Base-by-base conservation (phyloP, 352 stramenopile species). In the Albugo candida region DNA sequence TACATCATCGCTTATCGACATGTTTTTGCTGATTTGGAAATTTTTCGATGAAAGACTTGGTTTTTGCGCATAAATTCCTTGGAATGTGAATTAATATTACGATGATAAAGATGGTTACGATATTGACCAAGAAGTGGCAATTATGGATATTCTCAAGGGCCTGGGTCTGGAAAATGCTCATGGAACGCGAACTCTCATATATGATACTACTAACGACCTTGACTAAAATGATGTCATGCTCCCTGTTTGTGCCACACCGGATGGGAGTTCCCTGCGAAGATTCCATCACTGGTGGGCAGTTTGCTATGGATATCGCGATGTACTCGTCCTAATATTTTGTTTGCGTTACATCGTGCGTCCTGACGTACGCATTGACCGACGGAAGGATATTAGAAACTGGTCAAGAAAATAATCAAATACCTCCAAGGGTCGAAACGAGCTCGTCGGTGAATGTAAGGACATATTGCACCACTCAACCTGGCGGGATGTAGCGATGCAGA, bases 341-440 rank as follows among this genome's bases (percentile, higher is more conserved):
- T 41, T 41, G 36, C 36, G n/a, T 14, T 41, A n/a, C 36, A 41
- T 41, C 36, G n/a, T 14, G 14, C n/a, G 36, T 14, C 36, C 36
- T n/a, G 36, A 41, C 36, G 36, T 41, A 41, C 36, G 36, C 36
- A 41, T n/a, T 14, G 36, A 14, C 36, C 36, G n/a, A 41, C 36
- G n/a, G 21, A 41, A 34, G 21, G 37, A 42, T 60, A 69, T 49
- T 55, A 55, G 27, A 17, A 58, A 24, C 56, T 51, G 13, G 49
- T 64, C 1, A 61, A 41, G 36, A 43, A 51, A 34, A 54, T 75
- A 20, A 51, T 41, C n/a, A 17, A 53, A 49, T 71, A 75, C 37
- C 48, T 75, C 6, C 36, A 54, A n/a, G 42, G 36, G 10, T 64
- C 61, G 2, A 59, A 62, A 37, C 42, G 14, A n/a, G 36, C 14